Percentiles rank a stretch among this genome's conserved stretches.
Evolutionary conservation across 257 asterid species (phyloP).

Genomic region (Fraxinus americana): DNA sequence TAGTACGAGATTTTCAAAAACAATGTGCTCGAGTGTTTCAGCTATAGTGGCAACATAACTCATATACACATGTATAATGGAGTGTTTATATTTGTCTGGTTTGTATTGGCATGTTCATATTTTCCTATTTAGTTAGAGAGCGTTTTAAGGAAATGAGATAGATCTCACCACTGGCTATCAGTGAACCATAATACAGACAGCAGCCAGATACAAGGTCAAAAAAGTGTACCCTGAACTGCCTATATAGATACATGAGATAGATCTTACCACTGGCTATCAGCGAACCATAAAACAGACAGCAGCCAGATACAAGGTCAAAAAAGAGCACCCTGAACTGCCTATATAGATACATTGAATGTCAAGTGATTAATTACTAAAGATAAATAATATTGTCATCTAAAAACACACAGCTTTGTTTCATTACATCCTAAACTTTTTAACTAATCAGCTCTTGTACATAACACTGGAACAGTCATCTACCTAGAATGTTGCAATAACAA

Average conservation of each 20-base stretch:
- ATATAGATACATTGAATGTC: neutral
- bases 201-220: neutral
- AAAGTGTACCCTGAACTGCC: neutral
- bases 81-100: neutral
- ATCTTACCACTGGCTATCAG: conserved; percentile 1
- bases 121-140: neutral
- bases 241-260: neutral
- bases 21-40: neutral
- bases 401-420: too few species aligned
- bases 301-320: neutral
- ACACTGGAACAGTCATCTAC: neutral
- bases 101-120: neutral
- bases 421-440: neutral
- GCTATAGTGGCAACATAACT: neutral
- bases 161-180: neutral
- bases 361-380: neutral
- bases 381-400: neutral
- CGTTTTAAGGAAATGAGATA: neutral
- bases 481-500: neutral
- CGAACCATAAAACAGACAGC: neutral
- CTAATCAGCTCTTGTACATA: neutral
- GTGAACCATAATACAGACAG: neutral
- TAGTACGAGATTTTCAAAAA: neutral
- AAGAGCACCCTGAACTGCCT: too few species aligned
- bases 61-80: neutral